These are phyloP conservation scores for Plasmodium coatneyi DNA, from an alignment of 169 alveolate genomes.

Conservation along the genomic window DNA sequence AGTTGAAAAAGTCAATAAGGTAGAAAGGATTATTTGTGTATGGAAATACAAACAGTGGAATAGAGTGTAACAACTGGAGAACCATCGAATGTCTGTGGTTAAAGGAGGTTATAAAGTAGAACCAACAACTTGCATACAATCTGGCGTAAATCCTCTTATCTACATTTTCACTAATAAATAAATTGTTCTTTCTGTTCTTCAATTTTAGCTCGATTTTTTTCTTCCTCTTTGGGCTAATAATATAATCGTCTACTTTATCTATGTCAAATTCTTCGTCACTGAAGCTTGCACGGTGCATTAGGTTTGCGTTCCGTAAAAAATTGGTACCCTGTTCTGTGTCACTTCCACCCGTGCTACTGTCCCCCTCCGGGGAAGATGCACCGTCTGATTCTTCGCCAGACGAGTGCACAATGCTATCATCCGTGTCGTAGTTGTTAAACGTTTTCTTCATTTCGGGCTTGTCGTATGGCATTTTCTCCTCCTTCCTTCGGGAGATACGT, in stretches of 20 bases:
- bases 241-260: neutral
- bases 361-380: neutral
- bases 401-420: constrained; percentile 51
- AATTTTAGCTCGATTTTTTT: constrained; percentile 2
- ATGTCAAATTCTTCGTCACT: neutral
- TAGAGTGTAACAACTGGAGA: constrained; percentile 49
- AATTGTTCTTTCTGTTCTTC: constrained; percentile 53
- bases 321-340: neutral
- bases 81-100: constrained; percentile 47
- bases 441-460: constrained; percentile 3
- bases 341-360: neutral
- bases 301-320: neutral
- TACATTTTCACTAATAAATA: constrained; percentile 52
- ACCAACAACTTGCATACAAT: constrained; percentile 63
- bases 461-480: neutral
- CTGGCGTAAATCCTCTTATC: constrained; percentile 34
- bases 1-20: constrained; percentile 62
- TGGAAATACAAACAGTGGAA: constrained; percentile 69
- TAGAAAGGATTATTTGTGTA: constrained; percentile 68
- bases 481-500: neutral
- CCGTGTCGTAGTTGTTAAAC: constrained; percentile 25
- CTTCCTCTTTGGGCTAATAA: neutral
- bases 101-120: constrained; percentile 58
- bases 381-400: neutral
- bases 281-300: neutral